Conservation (phyloP, 164 flowering plant genomes). For the Vitis amurensis region DNA sequence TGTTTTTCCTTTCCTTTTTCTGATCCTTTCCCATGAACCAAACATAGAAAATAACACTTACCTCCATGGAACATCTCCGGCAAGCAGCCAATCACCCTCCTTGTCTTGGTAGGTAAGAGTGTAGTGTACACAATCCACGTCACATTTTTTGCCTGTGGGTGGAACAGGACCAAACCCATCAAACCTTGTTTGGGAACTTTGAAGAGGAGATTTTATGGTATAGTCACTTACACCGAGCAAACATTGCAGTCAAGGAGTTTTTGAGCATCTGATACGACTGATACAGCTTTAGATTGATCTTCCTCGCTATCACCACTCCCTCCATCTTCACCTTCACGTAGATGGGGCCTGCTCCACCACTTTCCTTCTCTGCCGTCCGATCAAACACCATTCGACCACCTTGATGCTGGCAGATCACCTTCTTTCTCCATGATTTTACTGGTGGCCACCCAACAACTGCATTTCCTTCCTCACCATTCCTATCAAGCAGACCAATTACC, state of each 20-base stretch:
- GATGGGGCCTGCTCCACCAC: slow-evolving; percentile 18
- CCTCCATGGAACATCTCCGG: slow-evolving; percentile 70
- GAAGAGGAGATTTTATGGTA: not conserved
- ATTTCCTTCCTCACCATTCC: slow-evolving; percentile 12
- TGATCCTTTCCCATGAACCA: not conserved
- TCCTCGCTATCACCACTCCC: slow-evolving; percentile 54
- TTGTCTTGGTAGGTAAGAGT: slow-evolving; percentile 52
- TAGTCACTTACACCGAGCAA: slow-evolving; percentile 42
- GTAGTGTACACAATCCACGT: slow-evolving; percentile 9
- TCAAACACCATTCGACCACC: not conserved
- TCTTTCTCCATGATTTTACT: slow-evolving; percentile 41
- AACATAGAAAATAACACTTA: slow-evolving; percentile 15
- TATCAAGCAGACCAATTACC: not conserved
- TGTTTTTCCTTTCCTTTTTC: too few relatives aligned
- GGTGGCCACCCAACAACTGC: slow-evolving; percentile 56
- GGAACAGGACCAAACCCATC: not conserved
- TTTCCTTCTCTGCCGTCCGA: not conserved
- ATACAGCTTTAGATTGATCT: slow-evolving; percentile 41
- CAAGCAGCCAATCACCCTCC: slow-evolving; percentile 76
- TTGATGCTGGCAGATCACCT: slow-evolving; percentile 13
- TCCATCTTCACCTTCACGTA: slow-evolving; percentile 75
- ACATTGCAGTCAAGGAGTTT: slow-evolving; percentile 39
- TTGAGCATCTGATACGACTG: slow-evolving; percentile 42
- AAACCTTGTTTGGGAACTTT: not conserved
- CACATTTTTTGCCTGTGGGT: slow-evolving; percentile 22